Evolutionary conservation across 1,284 basidiomycete species (phyloP), one percentile per base, ranked within the genome.

Genomic region (Tylopilus microsporus): DNA sequence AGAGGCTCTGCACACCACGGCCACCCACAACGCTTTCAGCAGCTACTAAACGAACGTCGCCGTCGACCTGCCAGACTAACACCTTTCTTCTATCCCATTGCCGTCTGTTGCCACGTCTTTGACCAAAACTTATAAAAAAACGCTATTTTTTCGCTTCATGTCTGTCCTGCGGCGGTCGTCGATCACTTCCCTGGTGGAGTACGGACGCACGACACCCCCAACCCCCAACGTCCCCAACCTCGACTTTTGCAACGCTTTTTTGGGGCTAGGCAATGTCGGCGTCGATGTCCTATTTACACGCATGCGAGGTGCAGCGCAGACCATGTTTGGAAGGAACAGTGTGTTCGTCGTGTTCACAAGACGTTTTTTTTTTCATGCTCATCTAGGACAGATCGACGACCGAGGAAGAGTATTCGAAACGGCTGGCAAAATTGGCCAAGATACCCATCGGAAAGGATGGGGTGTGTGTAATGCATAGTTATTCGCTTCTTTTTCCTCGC

Each of bases 241-340:
- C 66, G 91, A 96, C 76, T 98, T 95, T 75, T 98, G 95, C 75
- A 99, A 99, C 73, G 85, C 94, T 1, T 99, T 98, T 76, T 99
- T 96, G 96, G 92, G 92, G 7, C 68, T 82, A 34, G 83, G 81
- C 47, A 94, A 97, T 76, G 86, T 82, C 36, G 95, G 95, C 25
- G 94, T 92, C 63, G 93, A 97, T 66, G 91, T 94, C 51, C 77
- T 99, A 50, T 89, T 94, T 73, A 86, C 89, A 11, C 82, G 94
- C 59, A 89, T 97, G 83, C 84, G 92, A 47, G 89, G 88, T 4
- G 91, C 91, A 5, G 76, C 81, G 18, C 82, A 90, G 67, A 94
- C 94, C 2, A 84, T 93, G 72, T 90, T 69, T 94, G 92, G 90
- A 94, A 92, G 71, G 94, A 97, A 73, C 81, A 94, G 86, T 94